Percentiles rank a stretch among this genome's conserved stretches.
Evolutionary conservation across 495 filamentous ascomycete genomes (phyloP).

Genomic region (Oidiodendron maius): DNA sequence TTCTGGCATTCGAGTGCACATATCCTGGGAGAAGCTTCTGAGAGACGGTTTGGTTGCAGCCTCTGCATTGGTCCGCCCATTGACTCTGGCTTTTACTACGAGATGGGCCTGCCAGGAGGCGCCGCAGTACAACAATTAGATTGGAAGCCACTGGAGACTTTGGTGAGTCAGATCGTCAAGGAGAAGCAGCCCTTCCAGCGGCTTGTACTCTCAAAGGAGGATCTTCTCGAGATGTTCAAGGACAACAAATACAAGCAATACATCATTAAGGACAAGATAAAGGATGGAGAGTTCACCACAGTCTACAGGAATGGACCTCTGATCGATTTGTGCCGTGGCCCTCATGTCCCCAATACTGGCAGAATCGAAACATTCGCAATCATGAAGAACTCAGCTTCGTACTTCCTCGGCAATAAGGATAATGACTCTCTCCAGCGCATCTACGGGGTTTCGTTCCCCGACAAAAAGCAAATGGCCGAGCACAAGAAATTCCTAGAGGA

Average conservation of each 20-base stretch:
- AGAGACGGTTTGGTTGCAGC: constrained; percentile 82
- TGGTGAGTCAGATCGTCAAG: constrained; percentile 75
- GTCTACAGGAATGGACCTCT: constrained; percentile 84
- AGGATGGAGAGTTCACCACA: constrained; percentile 81
- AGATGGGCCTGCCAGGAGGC: constrained; percentile 80
- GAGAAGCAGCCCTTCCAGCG: constrained; percentile 96
- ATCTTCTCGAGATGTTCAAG: constrained; percentile 91
- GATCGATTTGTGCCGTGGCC: constrained; percentile 76
- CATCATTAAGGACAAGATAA: constrained; percentile 89
- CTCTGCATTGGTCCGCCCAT: constrained; percentile 91
- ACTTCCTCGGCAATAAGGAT: constrained; percentile 87
- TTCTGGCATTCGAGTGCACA: constrained; percentile 96
- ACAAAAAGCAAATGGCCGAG: constrained; percentile 87
- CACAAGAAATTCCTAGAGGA: constrained; percentile 92
- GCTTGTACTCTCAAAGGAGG: constrained; percentile 78
- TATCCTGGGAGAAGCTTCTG: constrained; percentile 86
- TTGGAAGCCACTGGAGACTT: constrained; percentile 72
- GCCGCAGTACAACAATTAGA: constrained; percentile 68
- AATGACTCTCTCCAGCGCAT: constrained; percentile 95
- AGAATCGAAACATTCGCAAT: constrained; percentile 90
- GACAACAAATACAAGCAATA: constrained; percentile 96
- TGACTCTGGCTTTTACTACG: constrained; percentile 95
- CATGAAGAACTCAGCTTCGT: constrained; percentile 91
- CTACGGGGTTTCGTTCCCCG: constrained; percentile 93
- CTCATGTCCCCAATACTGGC: constrained; percentile 86